Evolutionary conservation across 768 basidiomycete species (phyloP).

Genomic region (Boletus reticuloceps): DNA sequence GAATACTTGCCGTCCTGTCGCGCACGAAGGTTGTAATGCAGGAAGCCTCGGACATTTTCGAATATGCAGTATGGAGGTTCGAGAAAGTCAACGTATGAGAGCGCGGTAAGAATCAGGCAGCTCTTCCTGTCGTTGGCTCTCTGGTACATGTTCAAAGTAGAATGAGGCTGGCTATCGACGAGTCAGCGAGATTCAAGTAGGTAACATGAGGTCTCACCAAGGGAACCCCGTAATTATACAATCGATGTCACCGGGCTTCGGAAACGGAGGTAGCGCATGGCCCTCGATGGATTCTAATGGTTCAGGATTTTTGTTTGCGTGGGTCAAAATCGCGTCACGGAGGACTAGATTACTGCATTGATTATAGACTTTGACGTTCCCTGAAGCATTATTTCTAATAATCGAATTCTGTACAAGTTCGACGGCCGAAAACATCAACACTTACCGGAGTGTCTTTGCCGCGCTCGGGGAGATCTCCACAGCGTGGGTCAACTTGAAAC

Average conservation of each 20-base stretch:
- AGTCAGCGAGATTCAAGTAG: constrained; percentile 1
- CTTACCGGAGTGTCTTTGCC: constrained; percentile 60
- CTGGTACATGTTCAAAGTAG: constrained; percentile 67
- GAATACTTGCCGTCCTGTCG: constrained; percentile 38
- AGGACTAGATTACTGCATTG: constrained; percentile 69
- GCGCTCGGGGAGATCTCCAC: constrained; percentile 79
- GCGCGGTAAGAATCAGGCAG: constrained; percentile 60
- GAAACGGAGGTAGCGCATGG: constrained; percentile 42
- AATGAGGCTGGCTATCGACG: constrained; percentile 68
- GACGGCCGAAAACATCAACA: not conserved
- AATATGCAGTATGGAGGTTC: constrained; percentile 44
- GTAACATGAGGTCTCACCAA: constrained; percentile 44
- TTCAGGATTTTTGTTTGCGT: constrained; percentile 40
- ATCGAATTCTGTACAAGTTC: constrained; percentile 2
- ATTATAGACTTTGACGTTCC: constrained; percentile 56
- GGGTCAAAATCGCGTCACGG: constrained; percentile 51
- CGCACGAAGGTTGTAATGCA: constrained; percentile 38
- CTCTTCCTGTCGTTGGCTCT: constrained; percentile 66
- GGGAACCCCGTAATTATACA: constrained; percentile 72
- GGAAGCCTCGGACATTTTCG: constrained; percentile 48
- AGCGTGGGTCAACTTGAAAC: constrained; percentile 58
- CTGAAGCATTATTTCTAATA: constrained; percentile 48
- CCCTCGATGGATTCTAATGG: constrained; percentile 39
- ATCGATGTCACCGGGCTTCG: constrained; percentile 53
- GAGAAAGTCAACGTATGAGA: constrained; percentile 43